These are phyloP conservation scores for Haemoproteus tartakovskyi DNA, from an alignment of 169 alveolate species.

Conservation along the genomic window DNA sequence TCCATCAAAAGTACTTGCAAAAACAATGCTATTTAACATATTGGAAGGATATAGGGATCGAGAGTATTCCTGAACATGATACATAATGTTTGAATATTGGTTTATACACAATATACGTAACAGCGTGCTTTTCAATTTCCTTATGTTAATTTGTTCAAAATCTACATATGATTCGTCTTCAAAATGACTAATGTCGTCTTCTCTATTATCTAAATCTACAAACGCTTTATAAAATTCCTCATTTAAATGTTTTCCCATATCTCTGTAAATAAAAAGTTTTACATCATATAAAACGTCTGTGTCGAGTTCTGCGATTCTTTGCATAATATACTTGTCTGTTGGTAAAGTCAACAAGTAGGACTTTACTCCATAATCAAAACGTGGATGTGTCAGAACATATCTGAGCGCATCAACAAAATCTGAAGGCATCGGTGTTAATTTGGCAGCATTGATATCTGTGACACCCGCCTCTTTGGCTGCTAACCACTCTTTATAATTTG, in stretches of 20 bases:
- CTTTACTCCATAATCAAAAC: constrained; percentile 55
- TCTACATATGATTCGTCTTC: constrained; percentile 61
- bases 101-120: constrained; percentile 35
- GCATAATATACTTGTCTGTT: constrained; percentile 20
- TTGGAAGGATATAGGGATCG: constrained; percentile 58
- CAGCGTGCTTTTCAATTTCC: constrained; percentile 41
- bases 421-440: constrained; percentile 33
- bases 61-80: constrained; percentile 26
- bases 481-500: constrained; percentile 33
- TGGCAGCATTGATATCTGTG: neutral
- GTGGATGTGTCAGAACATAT: constrained; percentile 31
- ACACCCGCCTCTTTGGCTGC: neutral
- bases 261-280: constrained; percentile 24
- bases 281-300: constrained; percentile 55
- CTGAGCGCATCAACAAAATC: constrained; percentile 46
- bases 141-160: constrained; percentile 56
- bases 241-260: constrained; percentile 19
- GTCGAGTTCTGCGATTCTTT: constrained; percentile 11
- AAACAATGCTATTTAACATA: constrained; percentile 35
- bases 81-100: constrained; percentile 25
- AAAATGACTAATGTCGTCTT: constrained; percentile 55
- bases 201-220: constrained; percentile 1
- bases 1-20: constrained; percentile 27
- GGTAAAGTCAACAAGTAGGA: constrained; percentile 47
- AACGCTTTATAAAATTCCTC: constrained; percentile 13